A percentile compares a stretch with the other conserved stretches of the same genome.
phyloP scores from a whole-genome alignment of 257 asterid genomes.

The Marsdenia floribunda region DNA sequence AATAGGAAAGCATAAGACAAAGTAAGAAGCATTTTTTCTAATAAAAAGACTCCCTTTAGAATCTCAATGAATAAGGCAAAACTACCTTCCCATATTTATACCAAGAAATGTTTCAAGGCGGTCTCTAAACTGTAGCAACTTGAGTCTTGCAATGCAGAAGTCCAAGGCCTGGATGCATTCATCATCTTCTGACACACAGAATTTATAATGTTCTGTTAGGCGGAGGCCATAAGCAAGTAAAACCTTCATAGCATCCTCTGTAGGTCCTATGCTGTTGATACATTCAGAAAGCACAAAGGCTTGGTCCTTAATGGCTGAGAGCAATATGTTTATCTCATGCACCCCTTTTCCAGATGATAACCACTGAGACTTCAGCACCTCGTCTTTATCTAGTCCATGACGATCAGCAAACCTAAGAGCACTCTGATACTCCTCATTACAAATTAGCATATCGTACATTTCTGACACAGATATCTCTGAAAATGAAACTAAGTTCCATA shows the following conservation, averaged over 20 bases:
- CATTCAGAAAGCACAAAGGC: constrained; percentile 69
- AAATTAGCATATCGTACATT: constrained; percentile 64
- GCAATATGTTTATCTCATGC: constrained; percentile 56
- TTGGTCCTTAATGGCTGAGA: constrained; percentile 61
- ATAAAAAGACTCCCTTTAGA: not conserved
- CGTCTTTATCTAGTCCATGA: constrained; percentile 83
- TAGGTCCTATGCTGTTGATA: constrained; percentile 66
- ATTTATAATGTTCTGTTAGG: constrained; percentile 56
- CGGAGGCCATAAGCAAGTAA: constrained; percentile 69
- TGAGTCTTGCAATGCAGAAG: constrained; percentile 74
- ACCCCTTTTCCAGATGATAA: constrained; percentile 72
- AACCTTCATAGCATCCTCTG: constrained; percentile 73
- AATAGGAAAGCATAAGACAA: constrained; percentile 1
- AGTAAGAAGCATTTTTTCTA: not conserved
- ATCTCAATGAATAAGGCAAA: not conserved
- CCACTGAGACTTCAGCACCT: constrained; percentile 87
- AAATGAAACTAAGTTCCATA: constrained; percentile 71
- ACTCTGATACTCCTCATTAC: constrained; percentile 55
- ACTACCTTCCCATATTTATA: constrained; percentile 97
- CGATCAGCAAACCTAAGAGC: constrained; percentile 77
- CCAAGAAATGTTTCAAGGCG: constrained; percentile 93
- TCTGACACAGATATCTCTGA: constrained; percentile 63
- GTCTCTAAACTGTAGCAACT: constrained; percentile 69
- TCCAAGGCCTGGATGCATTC: constrained; percentile 58
- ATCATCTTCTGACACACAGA: constrained; percentile 51